Percentiles rank a stretch among this genome's conserved stretches.
Evolutionary conservation across 257 asterid species (phyloP).

Genomic region (Solanum chiquidenum): DNA sequence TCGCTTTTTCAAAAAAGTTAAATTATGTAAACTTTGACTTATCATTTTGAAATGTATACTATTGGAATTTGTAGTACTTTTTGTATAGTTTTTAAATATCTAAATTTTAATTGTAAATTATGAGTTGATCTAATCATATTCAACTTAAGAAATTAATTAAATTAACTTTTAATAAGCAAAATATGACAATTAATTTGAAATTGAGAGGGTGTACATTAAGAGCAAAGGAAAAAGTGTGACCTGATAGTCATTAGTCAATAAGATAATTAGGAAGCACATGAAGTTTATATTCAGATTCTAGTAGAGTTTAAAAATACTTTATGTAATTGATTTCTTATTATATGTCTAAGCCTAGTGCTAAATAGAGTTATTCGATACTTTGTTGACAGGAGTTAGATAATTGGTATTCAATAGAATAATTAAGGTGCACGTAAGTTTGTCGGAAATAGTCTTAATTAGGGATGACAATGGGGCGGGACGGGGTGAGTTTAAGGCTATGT

Average conservation of each 20-base stretch:
- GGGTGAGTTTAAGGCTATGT: no score
- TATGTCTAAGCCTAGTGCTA: fast-evolving
- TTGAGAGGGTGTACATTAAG: neutral
- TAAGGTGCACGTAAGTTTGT: fast-evolving
- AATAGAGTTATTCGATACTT: neutral
- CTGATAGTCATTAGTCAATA: neutral
- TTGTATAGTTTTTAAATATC: fast-evolving
- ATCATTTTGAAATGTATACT: neutral
- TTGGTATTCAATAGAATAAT: neutral
- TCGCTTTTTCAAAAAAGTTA: neutral
- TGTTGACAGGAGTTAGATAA: fast-evolving
- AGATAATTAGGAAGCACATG: neutral
- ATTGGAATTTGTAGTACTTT: no score
- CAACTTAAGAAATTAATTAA: neutral
- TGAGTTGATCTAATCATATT: neutral
- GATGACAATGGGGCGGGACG: no score
- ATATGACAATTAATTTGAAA: neutral
- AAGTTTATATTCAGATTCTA: neutral
- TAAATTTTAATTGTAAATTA: neutral
- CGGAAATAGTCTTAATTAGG: neutral
- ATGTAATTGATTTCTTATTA: neutral
- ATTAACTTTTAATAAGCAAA: fast-evolving
- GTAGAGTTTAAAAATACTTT: neutral
- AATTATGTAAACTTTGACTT: neutral
- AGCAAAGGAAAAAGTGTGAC: neutral